Evolutionary conservation across 805 yeast species (phyloP).

Genomic region (Pichia rugopelliculosa): DNA sequence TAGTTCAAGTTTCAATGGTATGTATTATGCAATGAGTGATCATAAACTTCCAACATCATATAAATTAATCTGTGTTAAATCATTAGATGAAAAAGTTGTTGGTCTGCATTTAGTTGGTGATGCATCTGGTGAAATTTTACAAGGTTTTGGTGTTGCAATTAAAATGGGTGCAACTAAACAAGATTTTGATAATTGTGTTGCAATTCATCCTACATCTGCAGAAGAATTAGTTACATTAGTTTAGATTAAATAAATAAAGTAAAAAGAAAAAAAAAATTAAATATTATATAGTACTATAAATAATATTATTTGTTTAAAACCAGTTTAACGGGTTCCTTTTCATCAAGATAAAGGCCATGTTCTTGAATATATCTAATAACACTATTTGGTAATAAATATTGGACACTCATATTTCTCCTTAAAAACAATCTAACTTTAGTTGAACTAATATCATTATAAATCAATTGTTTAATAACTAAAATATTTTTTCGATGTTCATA

Average conservation of each 20-base stretch:
- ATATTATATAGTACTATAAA: not conserved
- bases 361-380: conserved; percentile 94
- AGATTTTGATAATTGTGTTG: conserved; percentile 93
- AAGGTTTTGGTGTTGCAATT: conserved; percentile 97
- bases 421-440: conserved; percentile 90
- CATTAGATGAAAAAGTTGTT: conserved; percentile 84
- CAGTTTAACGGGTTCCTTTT: conserved; percentile 90
- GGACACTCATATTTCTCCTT: conserved; percentile 94
- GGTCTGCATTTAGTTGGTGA: conserved; percentile 95
- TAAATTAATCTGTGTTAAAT: conserved; percentile 64
- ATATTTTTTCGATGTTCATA: conserved; percentile 93
- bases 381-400: conserved; percentile 85
- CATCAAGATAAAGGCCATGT: conserved; percentile 75
- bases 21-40: conserved; percentile 86
- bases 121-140: conserved; percentile 82
- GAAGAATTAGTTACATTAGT: conserved; percentile 91
- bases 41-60: conserved; percentile 82
- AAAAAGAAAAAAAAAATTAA: not conserved
- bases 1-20: conserved; percentile 75
- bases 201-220: conserved; percentile 97
- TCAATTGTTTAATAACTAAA: conserved; percentile 88
- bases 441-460: conserved; percentile 91
- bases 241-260: not conserved
- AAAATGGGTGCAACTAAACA: conserved; percentile 99
- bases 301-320: conserved; percentile 39